Evolutionary conservation across 345 rosid species (phyloP), one percentile per base, ranked within the genome.

Genomic region (Aurinia saxatilis): DNA sequence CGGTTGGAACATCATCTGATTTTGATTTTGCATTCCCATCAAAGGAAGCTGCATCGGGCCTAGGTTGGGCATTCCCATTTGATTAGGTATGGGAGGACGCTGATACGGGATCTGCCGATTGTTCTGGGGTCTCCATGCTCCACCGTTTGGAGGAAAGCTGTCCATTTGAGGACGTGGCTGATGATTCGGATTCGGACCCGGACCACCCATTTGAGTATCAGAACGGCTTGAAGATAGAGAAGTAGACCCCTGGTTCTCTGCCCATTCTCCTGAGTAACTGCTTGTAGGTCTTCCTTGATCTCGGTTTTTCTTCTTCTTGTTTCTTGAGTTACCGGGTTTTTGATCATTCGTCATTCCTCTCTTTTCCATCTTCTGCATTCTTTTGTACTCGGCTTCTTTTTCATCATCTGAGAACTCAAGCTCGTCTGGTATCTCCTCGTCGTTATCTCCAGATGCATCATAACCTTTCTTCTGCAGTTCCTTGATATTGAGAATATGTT

Each of bases 391-490:
- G 0, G 93, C 91, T 75, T 95, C 99, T 74, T 84, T 83, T 79
- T 90, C 96, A 63, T 95, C 99, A 73, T 95, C 97, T 3, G 97
- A 95, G 70, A 95, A 95, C 78, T 93, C 96, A 6, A 57, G 80
- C 72, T 90, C 95, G 6, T 86, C 84, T 4, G 84, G 60, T 45
- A 84, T 17, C 85, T 90, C 97, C 78, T 95, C 99, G 56, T 95
- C 99, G 58, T 90, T 77, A 66, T 90, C 92, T 25, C 95, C 93
- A 37, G 99, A 90, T 33, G 96, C 95, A 82, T 95, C 99, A 44
- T 90, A 95, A 13, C 96, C 97, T 83, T 95, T 95, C 74, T 77
- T 80, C 80, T 86, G 77, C 51, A 95, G 75, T 59, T 79, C 81
- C 80, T 84, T 75, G 56, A 86, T 83, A 56, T 71, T 80, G 41